Evolutionary conservation across 495 filamentous ascomycete genomes (phyloP).

Genomic region (Hypoxylon fuscum): DNA sequence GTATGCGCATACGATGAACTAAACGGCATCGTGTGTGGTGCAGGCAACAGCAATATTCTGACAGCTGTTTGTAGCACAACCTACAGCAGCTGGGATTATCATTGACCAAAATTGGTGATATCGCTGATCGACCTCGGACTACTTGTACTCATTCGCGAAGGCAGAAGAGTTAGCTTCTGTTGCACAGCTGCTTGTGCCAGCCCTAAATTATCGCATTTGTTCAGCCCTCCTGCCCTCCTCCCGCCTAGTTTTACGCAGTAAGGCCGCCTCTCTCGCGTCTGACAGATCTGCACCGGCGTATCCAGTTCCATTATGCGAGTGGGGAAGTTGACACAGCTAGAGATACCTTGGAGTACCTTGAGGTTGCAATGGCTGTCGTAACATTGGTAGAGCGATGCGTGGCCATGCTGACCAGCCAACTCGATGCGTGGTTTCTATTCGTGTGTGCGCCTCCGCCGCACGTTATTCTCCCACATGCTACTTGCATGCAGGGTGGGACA

Average conservation of each 20-base stretch:
- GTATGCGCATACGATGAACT: conserved; percentile 1
- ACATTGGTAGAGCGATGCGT: conserved; percentile 21
- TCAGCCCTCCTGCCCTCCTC: conserved; percentile 23
- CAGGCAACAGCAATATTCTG: conserved; percentile 3
- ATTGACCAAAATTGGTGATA: conserved; percentile 15
- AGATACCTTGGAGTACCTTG: conserved; percentile 26
- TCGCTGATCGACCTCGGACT: conserved; percentile 17
- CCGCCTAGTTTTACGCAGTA: conserved; percentile 32
- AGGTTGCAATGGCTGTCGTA: conserved; percentile 6
- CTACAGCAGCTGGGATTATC: conserved; percentile 5
- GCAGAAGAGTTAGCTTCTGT: not conserved
- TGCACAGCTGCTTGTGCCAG: conserved; percentile 33
- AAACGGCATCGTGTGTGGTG: conserved; percentile 13
- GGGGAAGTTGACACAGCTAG: conserved; percentile 9
- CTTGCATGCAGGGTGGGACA: conserved; percentile 28
- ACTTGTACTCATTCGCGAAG: conserved; percentile 3
- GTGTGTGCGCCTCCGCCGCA: conserved; percentile 35
- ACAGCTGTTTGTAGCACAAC: conserved; percentile 9
- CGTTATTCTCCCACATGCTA: conserved; percentile 36
- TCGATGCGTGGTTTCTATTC: conserved; percentile 37
- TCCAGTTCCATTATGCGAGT: conserved; percentile 29
- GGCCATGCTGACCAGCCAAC: conserved; percentile 32
- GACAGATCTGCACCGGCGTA: conserved; percentile 38
- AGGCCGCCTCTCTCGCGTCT: conserved; percentile 33
- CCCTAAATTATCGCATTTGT: conserved; percentile 35